These are phyloP conservation scores for Eimeria sp. DNA, from an alignment of 169 alveolate genomes.

Conservation along the genomic window DNA sequence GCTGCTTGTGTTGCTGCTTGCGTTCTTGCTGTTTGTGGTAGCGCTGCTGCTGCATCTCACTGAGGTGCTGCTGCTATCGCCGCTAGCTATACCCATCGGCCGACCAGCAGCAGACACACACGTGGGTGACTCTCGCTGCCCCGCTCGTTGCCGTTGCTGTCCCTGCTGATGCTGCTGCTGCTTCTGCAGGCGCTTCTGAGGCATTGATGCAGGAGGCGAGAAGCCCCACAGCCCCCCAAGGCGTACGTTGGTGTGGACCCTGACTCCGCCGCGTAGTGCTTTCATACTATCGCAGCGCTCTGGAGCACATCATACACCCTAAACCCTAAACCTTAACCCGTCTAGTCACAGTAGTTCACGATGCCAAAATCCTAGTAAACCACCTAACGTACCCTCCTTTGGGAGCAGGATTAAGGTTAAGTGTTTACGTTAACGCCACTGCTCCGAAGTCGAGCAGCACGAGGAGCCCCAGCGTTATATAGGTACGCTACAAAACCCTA, in stretches of 20 bases:
- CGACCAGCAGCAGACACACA: neutral
- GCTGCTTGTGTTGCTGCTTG: too few relatives aligned
- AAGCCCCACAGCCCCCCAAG: neutral
- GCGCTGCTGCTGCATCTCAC: neutral
- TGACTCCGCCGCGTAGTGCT: too few relatives aligned
- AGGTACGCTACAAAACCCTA: neutral
- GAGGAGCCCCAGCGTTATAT: too few relatives aligned
- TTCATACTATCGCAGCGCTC: too few relatives aligned
- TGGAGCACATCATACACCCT: neutral
- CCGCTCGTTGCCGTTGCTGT: too few relatives aligned
- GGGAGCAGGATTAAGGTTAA: too few relatives aligned
- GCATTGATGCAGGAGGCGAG: neutral
- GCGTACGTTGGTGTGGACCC: too few relatives aligned
- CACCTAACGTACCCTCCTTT: too few relatives aligned
- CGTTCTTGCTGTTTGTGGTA: too few relatives aligned
- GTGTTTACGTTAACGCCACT: neutral
- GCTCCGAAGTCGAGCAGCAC: too few relatives aligned
- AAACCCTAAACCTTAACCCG: neutral
- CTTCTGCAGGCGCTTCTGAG: neutral
- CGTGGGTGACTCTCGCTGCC: neutral
- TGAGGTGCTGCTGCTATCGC: neutral
- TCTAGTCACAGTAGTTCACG: too few relatives aligned
- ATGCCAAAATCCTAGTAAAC: too few relatives aligned
- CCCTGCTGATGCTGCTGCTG: neutral
- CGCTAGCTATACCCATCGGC: neutral